Evolutionary conservation across 164 flowering plant genomes (phyloP).

Genomic region (Chimonanthus praecox): DNA sequence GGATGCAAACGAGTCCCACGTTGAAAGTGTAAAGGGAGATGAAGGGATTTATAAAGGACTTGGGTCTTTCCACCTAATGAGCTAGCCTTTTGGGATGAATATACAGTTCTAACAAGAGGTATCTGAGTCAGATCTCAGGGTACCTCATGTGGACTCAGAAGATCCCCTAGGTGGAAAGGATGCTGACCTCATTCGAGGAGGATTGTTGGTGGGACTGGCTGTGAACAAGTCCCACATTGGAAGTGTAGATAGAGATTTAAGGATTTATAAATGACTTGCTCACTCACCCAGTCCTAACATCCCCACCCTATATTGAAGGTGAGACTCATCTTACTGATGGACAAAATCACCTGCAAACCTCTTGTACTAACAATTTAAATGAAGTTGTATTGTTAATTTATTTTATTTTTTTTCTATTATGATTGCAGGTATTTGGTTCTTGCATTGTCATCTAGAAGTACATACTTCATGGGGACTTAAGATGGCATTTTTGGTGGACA

Average conservation of each 20-base stretch:
- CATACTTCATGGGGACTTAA: constrained; percentile 78
- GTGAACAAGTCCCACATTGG: background rate
- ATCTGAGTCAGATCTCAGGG: background rate
- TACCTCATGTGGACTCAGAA: no score
- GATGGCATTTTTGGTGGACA: constrained; percentile 73
- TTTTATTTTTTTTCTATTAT: background rate
- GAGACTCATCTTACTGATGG: background rate
- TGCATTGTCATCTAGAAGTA: constrained; percentile 72
- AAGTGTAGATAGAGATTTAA: no score
- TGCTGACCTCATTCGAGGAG: no score
- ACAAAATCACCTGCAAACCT: background rate
- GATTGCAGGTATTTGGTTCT: constrained; percentile 61
- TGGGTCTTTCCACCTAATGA: no score
- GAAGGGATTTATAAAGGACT: no score
- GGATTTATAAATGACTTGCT: no score
- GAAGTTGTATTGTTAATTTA: background rate
- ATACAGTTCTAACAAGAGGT: background rate
- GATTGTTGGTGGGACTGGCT: background rate
- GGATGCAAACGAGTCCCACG: no score
- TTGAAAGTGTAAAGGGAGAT: no score
- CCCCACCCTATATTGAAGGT: no score
- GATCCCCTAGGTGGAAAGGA: no score
- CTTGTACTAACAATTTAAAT: no score
- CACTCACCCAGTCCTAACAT: no score
- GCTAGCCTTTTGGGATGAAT: background rate